Evolutionary conservation across 768 basidiomycete genomes (phyloP), one percentile per base, ranked within the genome.

Genomic region (Collybia nuda): DNA sequence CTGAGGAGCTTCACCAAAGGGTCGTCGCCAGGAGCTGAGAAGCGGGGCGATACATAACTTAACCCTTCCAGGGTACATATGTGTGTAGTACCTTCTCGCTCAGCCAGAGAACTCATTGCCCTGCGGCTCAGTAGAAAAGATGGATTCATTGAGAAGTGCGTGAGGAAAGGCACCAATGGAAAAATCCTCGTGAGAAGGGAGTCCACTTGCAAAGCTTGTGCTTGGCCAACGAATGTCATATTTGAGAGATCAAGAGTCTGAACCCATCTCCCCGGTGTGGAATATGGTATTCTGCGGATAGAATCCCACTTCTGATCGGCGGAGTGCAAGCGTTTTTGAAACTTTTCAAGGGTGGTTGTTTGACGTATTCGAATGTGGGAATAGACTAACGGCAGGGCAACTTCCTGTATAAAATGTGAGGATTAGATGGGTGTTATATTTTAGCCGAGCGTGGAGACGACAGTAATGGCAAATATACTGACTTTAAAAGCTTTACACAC

Each of bases 261-360:
- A 1, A 96, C 82, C 88, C 91, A 95, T 62, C 93, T 78, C 23
- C 93, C 93, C 1, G 93, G 93, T 0, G 87, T 79, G 3, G 92
- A 94, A 60, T 87, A 89, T 0, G 90, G 90, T 56, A 90, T 92
- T 44, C 93, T 80, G 45, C 90, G 82, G 50, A 96, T 84, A 39
- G 90, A 89, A 59, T 93, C 91, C 93, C 93, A 96, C 61, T 78
- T 80, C 57, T 81, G 76, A 54, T 96, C 93, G 6, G 86, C 84
- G 24, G 62, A 58, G 51, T 75, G 69, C 1, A 95, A 75, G 19
- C 71, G 73, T n/a, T 68, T 52, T n/a, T 78, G 71, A 56, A 93
- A 86, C 52, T 72, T 75, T 48, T 79, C 75, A 37, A 93, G 71
- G 5, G 73, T 62, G 11, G 62, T 48, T 9, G 80, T 57, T 17